A percentile compares a stretch with the other conserved stretches of the same genome.
These are phyloP conservation scores for Pueraria montana DNA, from an alignment of 306 rosid species.

Conservation along the genomic window DNA sequence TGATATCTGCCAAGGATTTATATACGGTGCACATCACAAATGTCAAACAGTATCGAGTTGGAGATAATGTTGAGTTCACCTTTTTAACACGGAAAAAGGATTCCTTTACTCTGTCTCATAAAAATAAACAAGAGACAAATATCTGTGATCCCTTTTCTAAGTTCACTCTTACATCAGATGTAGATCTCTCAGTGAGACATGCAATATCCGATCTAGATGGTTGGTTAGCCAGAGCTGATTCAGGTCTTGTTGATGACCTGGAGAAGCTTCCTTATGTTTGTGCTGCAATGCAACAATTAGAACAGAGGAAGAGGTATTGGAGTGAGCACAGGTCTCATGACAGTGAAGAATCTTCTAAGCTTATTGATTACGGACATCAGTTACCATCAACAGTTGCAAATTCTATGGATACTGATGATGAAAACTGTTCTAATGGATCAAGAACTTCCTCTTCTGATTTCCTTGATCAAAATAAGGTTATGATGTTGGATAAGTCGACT, in stretches of 20 bases:
- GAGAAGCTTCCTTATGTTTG: constrained; percentile 97
- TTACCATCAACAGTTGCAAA: constrained; percentile 47
- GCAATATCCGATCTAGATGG: constrained; percentile 90
- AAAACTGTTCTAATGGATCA: constrained; percentile 51
- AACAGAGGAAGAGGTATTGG: constrained; percentile 92
- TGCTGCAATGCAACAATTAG: constrained; percentile 90
- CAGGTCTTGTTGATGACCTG: constrained; percentile 90
- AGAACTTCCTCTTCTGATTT: constrained; percentile 53
- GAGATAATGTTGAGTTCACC: constrained; percentile 74
- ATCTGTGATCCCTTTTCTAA: constrained; percentile 81
- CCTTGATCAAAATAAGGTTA: constrained; percentile 52
- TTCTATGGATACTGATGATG: constrained; percentile 52
- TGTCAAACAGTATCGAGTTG: constrained; percentile 72
- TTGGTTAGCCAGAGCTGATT: constrained; percentile 91
- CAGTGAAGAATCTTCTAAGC: constrained; percentile 48
- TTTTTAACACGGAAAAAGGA: constrained; percentile 78
- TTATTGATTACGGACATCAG: constrained; percentile 52
- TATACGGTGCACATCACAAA: constrained; percentile 81
- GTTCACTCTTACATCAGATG: constrained; percentile 88
- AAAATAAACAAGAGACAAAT: constrained; percentile 62
- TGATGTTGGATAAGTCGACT: constrained; percentile 47
- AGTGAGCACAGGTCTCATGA: constrained; percentile 63
- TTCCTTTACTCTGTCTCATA: constrained; percentile 61
- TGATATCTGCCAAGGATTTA: constrained; percentile 85
- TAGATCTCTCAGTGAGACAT: constrained; percentile 82